phyloP scores from a whole-genome alignment of 768 basidiomycete species.

The Amanita muscaria region DNA sequence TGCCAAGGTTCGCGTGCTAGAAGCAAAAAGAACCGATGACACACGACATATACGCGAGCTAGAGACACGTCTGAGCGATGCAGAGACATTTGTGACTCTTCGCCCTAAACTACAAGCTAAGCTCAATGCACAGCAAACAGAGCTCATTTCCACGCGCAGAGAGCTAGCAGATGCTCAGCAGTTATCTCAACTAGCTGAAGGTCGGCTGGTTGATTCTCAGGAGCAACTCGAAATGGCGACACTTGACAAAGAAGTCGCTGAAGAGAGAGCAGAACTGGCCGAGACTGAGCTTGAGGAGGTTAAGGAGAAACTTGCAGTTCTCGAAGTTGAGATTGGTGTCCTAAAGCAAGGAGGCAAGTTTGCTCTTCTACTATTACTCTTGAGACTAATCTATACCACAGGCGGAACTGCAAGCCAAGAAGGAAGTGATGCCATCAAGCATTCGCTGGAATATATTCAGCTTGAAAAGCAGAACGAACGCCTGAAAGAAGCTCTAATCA shows the following conservation, averaged over 20 bases:
- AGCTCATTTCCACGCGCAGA: conserved; percentile 67
- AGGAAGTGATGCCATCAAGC: conserved; percentile 33
- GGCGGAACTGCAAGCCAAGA: conserved; percentile 12
- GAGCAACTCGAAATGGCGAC: conserved; percentile 93
- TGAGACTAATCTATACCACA: conserved; percentile 10
- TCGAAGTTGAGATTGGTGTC: conserved; percentile 79
- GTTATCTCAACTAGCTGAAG: conserved; percentile 62
- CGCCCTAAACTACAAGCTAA: conserved; percentile 91
- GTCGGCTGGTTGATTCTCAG: conserved; percentile 63
- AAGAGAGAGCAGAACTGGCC: conserved; percentile 79
- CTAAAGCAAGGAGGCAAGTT: conserved; percentile 46
- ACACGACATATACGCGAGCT: conserved; percentile 76
- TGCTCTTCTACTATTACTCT: conserved; percentile 6
- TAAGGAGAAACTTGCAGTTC: conserved; percentile 66
- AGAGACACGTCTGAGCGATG: conserved; percentile 77
- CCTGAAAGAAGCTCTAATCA: conserved; percentile 87
- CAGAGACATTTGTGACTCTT: conserved; percentile 72
- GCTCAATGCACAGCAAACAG: conserved; percentile 70
- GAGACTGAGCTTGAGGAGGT: conserved; percentile 72
- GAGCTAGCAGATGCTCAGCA: conserved; percentile 72
- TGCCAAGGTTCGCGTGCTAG: conserved; percentile 76
- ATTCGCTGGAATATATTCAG: conserved; percentile 66
- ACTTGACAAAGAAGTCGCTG: conserved; percentile 94
- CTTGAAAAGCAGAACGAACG: conserved; percentile 96
- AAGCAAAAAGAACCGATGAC: conserved; percentile 83